Evolutionary conservation across 768 basidiomycete genomes (phyloP), one percentile per base, ranked within the genome.

Genomic region (Calvatia gigantea): DNA sequence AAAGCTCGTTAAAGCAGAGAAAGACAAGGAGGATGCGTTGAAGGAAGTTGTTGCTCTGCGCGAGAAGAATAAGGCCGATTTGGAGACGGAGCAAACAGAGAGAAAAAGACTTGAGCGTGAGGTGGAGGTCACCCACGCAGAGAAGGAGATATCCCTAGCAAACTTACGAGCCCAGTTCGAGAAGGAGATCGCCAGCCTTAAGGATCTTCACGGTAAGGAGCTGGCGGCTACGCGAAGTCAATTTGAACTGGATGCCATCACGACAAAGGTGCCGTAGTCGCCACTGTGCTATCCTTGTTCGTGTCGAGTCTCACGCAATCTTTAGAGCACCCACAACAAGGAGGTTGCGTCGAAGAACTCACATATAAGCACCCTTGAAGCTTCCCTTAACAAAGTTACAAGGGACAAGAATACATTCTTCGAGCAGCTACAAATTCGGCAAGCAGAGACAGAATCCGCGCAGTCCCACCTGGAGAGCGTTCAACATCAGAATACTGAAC

Each of bases 1-100:
- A 71, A 99, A 98, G 69, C 74, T 96, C n/a, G 92, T 98, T 27
- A 98, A 94, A 66, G 87, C 93, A 4, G 96, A 98, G 71, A 94
- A 94, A 74, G 94, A 96, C 21, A 83, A 83, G 62, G 94, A 98
- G 33, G 94, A 96, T 56, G 76, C 81, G 0, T 56, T 80, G 47
- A 85, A 80, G 64, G 89, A 91, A 60, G 64, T 75, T 29, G 71
- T 71, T 2, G 68, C 70, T 14, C 58, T 80, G 17, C 81, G 73
- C 58, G 84, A 85, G 43, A 81, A 75, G 61, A 82, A 78, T 38
- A 76, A 73, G 62, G 76, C 70, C 15, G 82, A 83, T 47, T 75
- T 70, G 59, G 84, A 78, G 60, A 83, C 69, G 67, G 85, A 81
- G 56, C 81, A 77, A 46, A 66, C 68, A 4, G 85, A 85, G 59